Percentiles rank a stretch among this genome's conserved stretches.
phyloP scores from a whole-genome alignment of 2,329 filamentous ascomycete genomes.

The Lasiodiplodia gonubiensis region DNA sequence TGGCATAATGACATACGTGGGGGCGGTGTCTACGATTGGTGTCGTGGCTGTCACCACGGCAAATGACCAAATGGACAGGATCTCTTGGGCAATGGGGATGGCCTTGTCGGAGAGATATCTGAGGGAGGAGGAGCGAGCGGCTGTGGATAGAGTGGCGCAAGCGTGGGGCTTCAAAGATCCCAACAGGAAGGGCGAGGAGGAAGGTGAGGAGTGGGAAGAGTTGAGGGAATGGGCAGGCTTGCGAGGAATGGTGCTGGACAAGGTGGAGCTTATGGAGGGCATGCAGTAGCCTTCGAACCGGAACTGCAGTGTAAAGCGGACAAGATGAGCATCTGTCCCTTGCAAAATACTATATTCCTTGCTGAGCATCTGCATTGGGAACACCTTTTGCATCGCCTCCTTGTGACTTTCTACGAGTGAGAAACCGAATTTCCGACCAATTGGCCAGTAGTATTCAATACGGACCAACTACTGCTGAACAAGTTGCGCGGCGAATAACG shows the following conservation, averaged over 20 bases:
- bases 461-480: not conserved
- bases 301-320: not conserved
- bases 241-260: conserved; percentile 88
- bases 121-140: conserved; percentile 86
- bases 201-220: conserved; percentile 86
- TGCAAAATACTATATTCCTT: not conserved
- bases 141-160: conserved; percentile 82
- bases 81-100: conserved; percentile 86
- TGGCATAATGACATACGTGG: conserved; percentile 82
- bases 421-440: not conserved
- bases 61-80: conserved; percentile 94
- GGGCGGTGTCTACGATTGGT: conserved; percentile 80
- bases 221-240: conserved; percentile 82
- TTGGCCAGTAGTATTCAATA: not conserved
- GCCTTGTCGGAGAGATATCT: conserved; percentile 83
- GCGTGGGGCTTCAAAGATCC: conserved; percentile 91
- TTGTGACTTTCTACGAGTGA: not conserved
- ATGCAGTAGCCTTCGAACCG: conserved; percentile 75
- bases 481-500: not conserved
- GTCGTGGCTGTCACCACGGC: conserved; percentile 82
- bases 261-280: conserved; percentile 87
- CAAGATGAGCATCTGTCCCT: not conserved
- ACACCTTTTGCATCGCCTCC: not conserved
- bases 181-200: conserved; percentile 84
- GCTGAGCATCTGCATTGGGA: not conserved